Evolutionary conservation across 805 yeast species (phyloP).

Genomic region (Blastobotrys peoriensis): DNA sequence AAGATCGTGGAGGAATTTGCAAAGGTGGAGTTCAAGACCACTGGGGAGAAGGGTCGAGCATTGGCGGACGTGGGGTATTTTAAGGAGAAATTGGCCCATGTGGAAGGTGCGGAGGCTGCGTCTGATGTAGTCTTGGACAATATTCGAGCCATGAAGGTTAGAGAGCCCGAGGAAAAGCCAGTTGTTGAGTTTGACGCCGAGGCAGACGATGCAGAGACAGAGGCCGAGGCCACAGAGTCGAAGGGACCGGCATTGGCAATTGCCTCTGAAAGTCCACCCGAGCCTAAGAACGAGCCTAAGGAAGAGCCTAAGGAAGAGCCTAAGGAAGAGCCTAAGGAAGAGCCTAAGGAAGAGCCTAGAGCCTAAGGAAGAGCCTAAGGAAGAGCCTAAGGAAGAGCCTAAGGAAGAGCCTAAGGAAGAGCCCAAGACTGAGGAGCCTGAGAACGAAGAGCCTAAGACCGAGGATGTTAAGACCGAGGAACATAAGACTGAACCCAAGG

Average conservation of each 20-base stretch:
- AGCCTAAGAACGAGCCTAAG: constrained; percentile 5
- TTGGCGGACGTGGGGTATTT: constrained; percentile 58
- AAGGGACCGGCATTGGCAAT: no score
- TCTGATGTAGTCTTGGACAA: constrained; percentile 18
- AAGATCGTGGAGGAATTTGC: constrained; percentile 48
- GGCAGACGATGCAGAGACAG: not conserved
- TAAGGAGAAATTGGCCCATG: constrained; percentile 51
- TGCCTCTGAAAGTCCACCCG: no score
- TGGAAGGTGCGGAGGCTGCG: constrained; percentile 31
- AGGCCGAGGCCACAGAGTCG: not conserved
- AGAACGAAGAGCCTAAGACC: not conserved
- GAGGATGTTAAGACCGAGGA: no score
- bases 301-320: constrained; percentile 17
- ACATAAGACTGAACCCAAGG: no score
- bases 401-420: not conserved
- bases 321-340: constrained; percentile 26
- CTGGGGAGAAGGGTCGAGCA: constrained; percentile 27
- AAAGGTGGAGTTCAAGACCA: constrained; percentile 30
- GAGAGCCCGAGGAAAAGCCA: constrained; percentile 7
- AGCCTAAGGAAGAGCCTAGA: constrained; percentile 20
- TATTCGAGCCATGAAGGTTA: constrained; percentile 16
- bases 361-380: constrained; percentile 30
- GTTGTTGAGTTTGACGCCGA: no score
- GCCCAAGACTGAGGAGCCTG: not conserved
- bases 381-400: constrained; percentile 7